These are phyloP conservation scores for Triglochin maritima DNA, from an alignment of 106 monocot species.

Conservation along the genomic window DNA sequence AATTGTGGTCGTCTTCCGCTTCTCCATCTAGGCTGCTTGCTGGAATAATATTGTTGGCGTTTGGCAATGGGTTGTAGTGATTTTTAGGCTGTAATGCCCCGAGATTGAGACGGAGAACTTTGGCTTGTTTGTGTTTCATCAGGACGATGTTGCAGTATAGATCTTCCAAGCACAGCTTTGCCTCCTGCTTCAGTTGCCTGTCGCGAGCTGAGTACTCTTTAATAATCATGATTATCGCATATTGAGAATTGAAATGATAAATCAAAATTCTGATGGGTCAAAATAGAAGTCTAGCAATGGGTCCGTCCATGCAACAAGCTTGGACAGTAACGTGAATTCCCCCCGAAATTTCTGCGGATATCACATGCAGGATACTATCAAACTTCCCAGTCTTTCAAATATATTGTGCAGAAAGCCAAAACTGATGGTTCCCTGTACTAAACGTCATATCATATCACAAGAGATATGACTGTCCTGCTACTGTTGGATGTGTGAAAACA, in stretches of 20 bases:
- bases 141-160: conserved; percentile 50
- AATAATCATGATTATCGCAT: neutral
- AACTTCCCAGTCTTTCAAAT: too few species aligned
- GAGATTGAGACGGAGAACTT: conserved; percentile 51
- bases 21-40: neutral
- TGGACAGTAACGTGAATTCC: neutral
- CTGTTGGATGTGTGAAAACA: too few species aligned
- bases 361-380: neutral
- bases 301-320: too few species aligned
- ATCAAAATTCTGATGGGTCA: too few species aligned
- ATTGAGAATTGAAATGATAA: too few species aligned
- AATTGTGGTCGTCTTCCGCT: conserved; percentile 2
- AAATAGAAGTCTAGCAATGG: too few species aligned
- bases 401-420: too few species aligned
- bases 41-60: conserved; percentile 1
- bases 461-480: too few species aligned
- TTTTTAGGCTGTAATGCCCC: conserved; percentile 6
- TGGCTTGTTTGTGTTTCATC: conserved; percentile 41
- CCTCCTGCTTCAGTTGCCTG: conserved; percentile 58
- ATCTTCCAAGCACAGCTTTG: conserved; percentile 43
- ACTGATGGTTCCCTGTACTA: too few species aligned
- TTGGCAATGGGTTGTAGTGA: neutral
- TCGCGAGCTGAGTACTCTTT: neutral
- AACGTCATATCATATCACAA: too few species aligned
- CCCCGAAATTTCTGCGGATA: neutral